A percentile compares a stretch with the other conserved stretches of the same genome.
Conservation (phyloP, 179 eudicot species). For the Heliamphora pulchella region DNA sequence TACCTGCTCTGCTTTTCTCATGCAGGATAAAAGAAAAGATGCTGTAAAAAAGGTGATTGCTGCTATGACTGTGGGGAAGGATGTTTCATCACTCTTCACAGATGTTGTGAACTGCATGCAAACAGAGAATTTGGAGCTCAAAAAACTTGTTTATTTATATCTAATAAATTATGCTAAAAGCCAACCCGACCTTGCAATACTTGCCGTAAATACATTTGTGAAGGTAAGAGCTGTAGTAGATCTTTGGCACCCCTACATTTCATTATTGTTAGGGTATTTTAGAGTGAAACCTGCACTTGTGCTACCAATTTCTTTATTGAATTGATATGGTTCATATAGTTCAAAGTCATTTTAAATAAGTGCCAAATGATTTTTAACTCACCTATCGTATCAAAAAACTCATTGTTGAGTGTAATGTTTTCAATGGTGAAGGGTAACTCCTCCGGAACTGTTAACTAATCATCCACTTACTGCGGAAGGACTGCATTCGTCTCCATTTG, state of each 20-base stretch:
- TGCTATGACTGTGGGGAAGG: slow-evolving; percentile 99
- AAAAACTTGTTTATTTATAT: slow-evolving; percentile 91
- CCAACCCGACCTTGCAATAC: slow-evolving; percentile 96
- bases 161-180: slow-evolving; percentile 96
- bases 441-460: too few relatives aligned
- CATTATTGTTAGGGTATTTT: neutral
- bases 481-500: too few relatives aligned
- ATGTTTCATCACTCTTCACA: slow-evolving; percentile 91
- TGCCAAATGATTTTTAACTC: too few relatives aligned
- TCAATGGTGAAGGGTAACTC: too few relatives aligned
- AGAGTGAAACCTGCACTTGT: neutral
- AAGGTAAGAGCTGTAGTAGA: slow-evolving; percentile 44
- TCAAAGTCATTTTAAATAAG: neutral
- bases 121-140: slow-evolving; percentile 94
- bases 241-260: neutral
- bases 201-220: slow-evolving; percentile 96
- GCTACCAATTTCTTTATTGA: neutral
- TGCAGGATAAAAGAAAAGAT: slow-evolving; percentile 97
- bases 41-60: slow-evolving; percentile 99
- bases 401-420: too few relatives aligned
- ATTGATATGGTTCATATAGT: neutral
- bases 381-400: too few relatives aligned
- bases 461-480: too few relatives aligned
- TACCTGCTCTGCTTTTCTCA: slow-evolving; percentile 17
- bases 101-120: slow-evolving; percentile 99